These are phyloP conservation scores for Solanum chiquidenum DNA, from an alignment of 257 asterid species.

Conservation along the genomic window DNA sequence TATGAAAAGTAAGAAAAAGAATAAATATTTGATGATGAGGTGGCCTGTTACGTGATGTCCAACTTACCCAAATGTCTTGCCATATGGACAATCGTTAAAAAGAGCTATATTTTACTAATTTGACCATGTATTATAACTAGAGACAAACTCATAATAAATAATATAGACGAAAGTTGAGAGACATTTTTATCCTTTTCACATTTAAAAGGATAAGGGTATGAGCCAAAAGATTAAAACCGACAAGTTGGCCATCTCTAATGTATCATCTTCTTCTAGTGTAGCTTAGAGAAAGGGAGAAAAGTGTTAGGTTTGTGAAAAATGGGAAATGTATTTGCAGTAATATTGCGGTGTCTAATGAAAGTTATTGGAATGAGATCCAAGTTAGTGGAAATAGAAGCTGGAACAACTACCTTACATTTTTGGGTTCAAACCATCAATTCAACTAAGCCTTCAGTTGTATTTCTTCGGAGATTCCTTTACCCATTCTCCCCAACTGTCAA, in stretches of 20 bases:
- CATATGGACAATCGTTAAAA: too few species aligned
- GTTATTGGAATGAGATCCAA: neutral
- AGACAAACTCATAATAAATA: neutral
- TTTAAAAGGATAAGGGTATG: neutral
- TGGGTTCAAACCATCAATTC: slow-evolving; percentile 5
- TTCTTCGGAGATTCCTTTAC: slow-evolving; percentile 6
- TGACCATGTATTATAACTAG: neutral
- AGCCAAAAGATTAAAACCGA: neutral
- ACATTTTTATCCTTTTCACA: too few species aligned
- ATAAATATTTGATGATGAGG: too few species aligned
- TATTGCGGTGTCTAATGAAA: neutral
- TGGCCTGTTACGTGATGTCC: too few species aligned
- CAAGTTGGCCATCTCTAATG: neutral
- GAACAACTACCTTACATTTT: slow-evolving; percentile 7
- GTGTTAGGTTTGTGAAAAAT: neutral
- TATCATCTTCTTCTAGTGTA: neutral
- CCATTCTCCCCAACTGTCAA: neutral
- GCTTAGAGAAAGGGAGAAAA: neutral
- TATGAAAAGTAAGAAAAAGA: too few species aligned
- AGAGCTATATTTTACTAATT: too few species aligned
- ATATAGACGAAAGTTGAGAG: too few species aligned
- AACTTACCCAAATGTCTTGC: too few species aligned
- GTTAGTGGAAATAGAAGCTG: slow-evolving; percentile 8
- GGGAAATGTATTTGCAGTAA: neutral
- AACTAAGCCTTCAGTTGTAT: neutral